phyloP scores from a whole-genome alignment of 225 moss, liverwort and hornwort genomes.

The Sphagnum tenellum region DNA sequence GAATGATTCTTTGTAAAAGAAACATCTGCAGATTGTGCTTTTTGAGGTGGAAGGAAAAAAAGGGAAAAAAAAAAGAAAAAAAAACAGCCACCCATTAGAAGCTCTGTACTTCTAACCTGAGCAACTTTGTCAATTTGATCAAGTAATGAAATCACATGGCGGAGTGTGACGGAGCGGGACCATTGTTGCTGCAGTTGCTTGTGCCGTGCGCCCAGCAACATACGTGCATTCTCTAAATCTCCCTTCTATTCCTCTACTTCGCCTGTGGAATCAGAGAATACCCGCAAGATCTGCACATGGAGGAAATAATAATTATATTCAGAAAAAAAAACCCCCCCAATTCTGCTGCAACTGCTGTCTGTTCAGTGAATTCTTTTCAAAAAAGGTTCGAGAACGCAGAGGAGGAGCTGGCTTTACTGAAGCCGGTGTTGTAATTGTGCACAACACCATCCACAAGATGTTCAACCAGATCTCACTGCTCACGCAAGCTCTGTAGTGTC shows the following conservation, averaged over 20 bases:
- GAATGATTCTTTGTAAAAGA: too few species aligned
- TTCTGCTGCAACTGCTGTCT: too few species aligned
- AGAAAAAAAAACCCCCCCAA: too few species aligned
- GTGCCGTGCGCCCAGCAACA: constrained; percentile 82
- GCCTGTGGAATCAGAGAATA: constrained; percentile 96
- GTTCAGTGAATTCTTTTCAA: too few species aligned
- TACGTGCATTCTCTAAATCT: constrained; percentile 77
- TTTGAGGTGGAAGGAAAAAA: too few species aligned
- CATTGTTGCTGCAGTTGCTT: constrained; percentile 99
- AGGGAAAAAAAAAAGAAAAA: neutral
- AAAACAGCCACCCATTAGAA: too few species aligned
- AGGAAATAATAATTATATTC: too few species aligned
- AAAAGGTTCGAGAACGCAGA: too few species aligned
- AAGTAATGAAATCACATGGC: constrained; percentile 94
- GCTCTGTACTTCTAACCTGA: too few species aligned
- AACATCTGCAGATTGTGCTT: too few species aligned
- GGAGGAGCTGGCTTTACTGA: constrained; percentile 43
- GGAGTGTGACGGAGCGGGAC: constrained; percentile 95
- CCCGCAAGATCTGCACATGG: constrained; percentile 66
- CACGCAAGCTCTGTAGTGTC: constrained; percentile 28
- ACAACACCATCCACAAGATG: constrained; percentile 54
- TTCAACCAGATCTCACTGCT: constrained; percentile 43
- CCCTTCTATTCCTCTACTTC: constrained; percentile 88
- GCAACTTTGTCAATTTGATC: constrained; percentile 99
- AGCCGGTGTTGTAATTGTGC: constrained; percentile 41